phyloP scores from a whole-genome alignment of 1,139 yeast species.

The Nakaseomyces glabratus region DNA sequence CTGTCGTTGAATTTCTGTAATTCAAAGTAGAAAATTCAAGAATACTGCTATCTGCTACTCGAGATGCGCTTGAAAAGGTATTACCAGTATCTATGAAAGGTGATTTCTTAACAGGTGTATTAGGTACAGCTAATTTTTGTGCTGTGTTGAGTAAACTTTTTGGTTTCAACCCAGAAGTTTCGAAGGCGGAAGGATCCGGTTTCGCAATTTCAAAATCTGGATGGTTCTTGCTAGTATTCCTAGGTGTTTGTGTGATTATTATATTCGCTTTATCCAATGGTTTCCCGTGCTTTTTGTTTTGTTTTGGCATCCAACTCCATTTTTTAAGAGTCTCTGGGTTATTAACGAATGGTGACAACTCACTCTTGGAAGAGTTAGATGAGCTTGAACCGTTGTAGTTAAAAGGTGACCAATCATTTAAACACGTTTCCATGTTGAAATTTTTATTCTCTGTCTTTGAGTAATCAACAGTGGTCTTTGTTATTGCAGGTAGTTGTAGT shows the following conservation, averaged over 20 bases:
- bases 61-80: constrained; percentile 1
- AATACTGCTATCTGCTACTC: constrained; percentile 2
- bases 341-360: constrained; percentile 25
- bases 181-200: constrained; percentile 24
- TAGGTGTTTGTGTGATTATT: too few species aligned
- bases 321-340: constrained; percentile 19
- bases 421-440: constrained; percentile 12
- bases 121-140: constrained; percentile 21
- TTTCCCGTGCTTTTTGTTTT: constrained; percentile 8
- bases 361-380: constrained; percentile 21
- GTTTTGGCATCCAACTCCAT: constrained; percentile 11
- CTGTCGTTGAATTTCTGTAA: background rate
- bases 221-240: background rate
- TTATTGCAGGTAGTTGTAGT: too few species aligned
- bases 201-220: constrained; percentile 14
- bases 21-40: background rate
- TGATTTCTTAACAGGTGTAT: constrained; percentile 30
- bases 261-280: too few species aligned
- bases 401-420: constrained; percentile 25
- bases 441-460: too few species aligned
- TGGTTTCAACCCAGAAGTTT: constrained; percentile 26
- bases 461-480: too few species aligned
- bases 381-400: constrained; percentile 12
- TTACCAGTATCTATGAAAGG: constrained; percentile 20
- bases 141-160: constrained; percentile 19